phyloP scores from a whole-genome alignment of 2,329 filamentous ascomycete genomes.

The Penicillium sp. region DNA sequence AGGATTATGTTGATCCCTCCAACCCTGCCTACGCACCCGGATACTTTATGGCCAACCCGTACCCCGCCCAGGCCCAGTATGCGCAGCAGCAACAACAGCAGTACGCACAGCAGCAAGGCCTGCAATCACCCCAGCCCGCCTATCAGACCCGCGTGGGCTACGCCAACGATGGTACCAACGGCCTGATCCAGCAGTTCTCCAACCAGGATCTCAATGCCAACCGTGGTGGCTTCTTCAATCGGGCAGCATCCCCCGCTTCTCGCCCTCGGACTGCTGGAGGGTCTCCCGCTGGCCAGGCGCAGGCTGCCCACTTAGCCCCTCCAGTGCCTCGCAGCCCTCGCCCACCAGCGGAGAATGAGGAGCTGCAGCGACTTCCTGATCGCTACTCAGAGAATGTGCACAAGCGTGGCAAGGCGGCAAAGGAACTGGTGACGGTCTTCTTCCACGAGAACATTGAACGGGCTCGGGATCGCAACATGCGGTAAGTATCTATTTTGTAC shows the following conservation, averaged over 20 bases:
- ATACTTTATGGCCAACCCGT: constrained; percentile 66
- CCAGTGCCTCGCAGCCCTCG: constrained; percentile 62
- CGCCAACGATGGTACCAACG: constrained; percentile 82
- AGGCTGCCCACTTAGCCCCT: constrained; percentile 69
- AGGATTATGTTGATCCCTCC: constrained; percentile 60
- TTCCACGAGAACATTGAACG: constrained; percentile 99
- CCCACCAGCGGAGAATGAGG: constrained; percentile 61
- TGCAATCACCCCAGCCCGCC: constrained; percentile 57
- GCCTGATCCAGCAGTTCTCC: constrained; percentile 92
- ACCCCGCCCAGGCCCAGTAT: constrained; percentile 57
- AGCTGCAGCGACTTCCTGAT: constrained; percentile 78
- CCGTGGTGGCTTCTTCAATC: constrained; percentile 68
- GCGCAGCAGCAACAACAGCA: constrained; percentile 52
- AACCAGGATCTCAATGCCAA: constrained; percentile 87
- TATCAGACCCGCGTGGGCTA: constrained; percentile 55
- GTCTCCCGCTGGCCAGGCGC: constrained; percentile 55
- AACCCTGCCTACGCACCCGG: constrained; percentile 44
- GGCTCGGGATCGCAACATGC: constrained; percentile 89
- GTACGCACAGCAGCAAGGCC: constrained; percentile 53
- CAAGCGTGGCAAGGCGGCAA: constrained; percentile 67
- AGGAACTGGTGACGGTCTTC: constrained; percentile 71
- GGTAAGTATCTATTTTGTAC: constrained; percentile 58
- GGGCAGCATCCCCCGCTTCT: constrained; percentile 68
- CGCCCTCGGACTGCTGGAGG: constrained; percentile 80
- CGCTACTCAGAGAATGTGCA: constrained; percentile 85